A percentile compares a stretch with the other conserved stretches of the same genome.
Conservation (phyloP, 345 rosid species). For the Ceriops decandra region DNA sequence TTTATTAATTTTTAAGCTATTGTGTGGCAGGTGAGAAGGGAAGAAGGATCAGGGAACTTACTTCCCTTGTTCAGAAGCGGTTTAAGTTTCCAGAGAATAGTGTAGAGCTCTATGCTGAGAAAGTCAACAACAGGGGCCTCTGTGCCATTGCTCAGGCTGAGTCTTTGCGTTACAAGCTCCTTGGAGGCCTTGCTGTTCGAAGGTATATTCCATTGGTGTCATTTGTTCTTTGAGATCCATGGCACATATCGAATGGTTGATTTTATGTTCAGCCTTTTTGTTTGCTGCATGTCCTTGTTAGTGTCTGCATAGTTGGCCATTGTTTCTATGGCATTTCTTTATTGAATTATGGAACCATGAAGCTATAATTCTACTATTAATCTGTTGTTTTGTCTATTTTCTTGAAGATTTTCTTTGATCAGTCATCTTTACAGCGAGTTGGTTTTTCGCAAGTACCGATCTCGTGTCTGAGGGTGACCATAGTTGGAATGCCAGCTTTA, state of each 20-base stretch:
- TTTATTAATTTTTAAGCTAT: background rate
- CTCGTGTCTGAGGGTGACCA: conserved; percentile 42
- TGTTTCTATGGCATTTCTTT: background rate
- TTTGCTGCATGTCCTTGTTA: too few relatives aligned
- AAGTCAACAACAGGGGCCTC: conserved; percentile 33
- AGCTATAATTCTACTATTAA: background rate
- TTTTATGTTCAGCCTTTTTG: too few relatives aligned
- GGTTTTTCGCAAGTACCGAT: conserved; percentile 12
- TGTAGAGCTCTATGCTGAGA: conserved; percentile 36
- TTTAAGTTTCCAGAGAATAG: conserved; percentile 35
- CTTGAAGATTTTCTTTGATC: background rate
- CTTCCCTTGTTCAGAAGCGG: conserved; percentile 31
- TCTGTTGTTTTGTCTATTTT: background rate
- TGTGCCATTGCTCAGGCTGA: conserved; percentile 38
- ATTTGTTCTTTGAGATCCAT: too few relatives aligned
- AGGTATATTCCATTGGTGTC: conserved; percentile 12
- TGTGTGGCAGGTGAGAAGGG: conserved; percentile 24
- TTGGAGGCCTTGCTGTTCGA: conserved; percentile 36
- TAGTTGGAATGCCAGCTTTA: conserved; percentile 16
- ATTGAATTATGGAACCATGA: background rate
- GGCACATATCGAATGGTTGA: too few relatives aligned
- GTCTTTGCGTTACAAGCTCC: conserved; percentile 40
- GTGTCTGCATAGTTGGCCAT: too few relatives aligned
- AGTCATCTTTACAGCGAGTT: conserved; percentile 43
- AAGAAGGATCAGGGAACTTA: conserved; percentile 29